These are phyloP conservation scores for Melastoma candidum DNA, from an alignment of 441 rosid genomes.

Conservation along the genomic window DNA sequence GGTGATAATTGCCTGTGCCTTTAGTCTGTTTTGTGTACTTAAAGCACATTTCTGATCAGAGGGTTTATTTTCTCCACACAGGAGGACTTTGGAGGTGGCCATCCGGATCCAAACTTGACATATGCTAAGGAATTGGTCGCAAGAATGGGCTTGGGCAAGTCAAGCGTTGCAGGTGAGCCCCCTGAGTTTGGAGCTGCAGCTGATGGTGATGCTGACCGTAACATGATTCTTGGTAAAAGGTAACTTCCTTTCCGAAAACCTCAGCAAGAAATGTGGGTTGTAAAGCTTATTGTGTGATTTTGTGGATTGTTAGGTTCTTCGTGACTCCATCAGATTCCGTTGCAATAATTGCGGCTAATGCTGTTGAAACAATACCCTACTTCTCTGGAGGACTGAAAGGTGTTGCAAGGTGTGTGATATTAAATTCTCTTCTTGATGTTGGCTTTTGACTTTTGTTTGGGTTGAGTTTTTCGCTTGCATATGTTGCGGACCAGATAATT, in stretches of 20 bases:
- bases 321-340: slow-evolving; percentile 98
- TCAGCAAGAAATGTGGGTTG: background rate
- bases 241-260: slow-evolving; percentile 17
- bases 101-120: slow-evolving; percentile 97
- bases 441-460: background rate
- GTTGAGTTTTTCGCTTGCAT: background rate
- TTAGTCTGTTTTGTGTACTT: background rate
- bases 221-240: slow-evolving; percentile 99
- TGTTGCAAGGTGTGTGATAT: slow-evolving; percentile 70
- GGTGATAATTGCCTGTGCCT: slow-evolving; percentile 31
- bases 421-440: slow-evolving; percentile 7
- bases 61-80: slow-evolving; percentile 14
- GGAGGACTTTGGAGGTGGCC: slow-evolving; percentile 99
- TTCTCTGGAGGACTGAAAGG: slow-evolving; percentile 93
- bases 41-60: slow-evolving; percentile 1
- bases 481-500: no score
- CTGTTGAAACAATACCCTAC: slow-evolving; percentile 78
- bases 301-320: slow-evolving; percentile 53
- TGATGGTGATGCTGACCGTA: slow-evolving; percentile 99
- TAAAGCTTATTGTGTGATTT: no score
- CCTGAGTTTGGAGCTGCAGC: slow-evolving; percentile 99
- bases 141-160: slow-evolving; percentile 90
- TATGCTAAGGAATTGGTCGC: slow-evolving; percentile 95
- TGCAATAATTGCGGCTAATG: slow-evolving; percentile 97
- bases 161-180: slow-evolving; percentile 43